These are phyloP conservation scores for Crataegus laevigata DNA, from an alignment of 306 rosid genomes.

Conservation along the genomic window DNA sequence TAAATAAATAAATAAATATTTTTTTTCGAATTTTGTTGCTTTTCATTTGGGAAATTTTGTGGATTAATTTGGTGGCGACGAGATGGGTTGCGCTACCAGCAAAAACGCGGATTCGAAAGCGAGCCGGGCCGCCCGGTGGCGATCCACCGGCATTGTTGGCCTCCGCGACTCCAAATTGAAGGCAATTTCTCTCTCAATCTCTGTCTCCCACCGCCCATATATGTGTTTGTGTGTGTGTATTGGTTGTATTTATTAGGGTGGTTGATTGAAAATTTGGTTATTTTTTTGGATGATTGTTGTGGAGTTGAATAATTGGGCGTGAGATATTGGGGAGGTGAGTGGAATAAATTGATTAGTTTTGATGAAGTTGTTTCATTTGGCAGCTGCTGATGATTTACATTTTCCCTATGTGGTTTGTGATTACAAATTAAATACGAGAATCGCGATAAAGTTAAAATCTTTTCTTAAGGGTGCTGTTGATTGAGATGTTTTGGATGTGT, in stretches of 20 bases:
- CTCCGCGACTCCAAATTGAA: conserved; percentile 85
- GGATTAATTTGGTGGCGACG: not conserved
- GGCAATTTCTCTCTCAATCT: conserved; percentile 29
- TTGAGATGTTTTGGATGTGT: not conserved
- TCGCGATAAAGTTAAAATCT: not conserved
- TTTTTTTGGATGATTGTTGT: not conserved
- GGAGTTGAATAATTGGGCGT: not conserved
- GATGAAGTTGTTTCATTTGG: not conserved
- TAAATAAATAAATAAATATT: too few relatives aligned
- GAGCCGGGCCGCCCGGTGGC: conserved; percentile 67
- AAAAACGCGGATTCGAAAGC: conserved; percentile 52
- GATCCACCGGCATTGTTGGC: conserved; percentile 92
- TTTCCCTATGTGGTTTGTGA: not conserved
- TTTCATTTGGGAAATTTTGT: not conserved
- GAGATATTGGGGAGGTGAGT: not conserved
- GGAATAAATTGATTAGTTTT: not conserved
- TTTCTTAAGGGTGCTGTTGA: not conserved
- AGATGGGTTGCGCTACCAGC: conserved; percentile 71
- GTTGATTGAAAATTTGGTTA: not conserved
- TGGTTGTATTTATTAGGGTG: not conserved
- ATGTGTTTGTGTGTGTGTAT: not conserved
- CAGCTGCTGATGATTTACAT: not conserved
- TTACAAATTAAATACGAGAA: not conserved
- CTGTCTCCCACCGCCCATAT: not conserved
- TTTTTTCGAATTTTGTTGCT: not conserved